Evolutionary conservation across 2,329 filamentous ascomycete species (phyloP).

Genomic region (Penicillium sp.): DNA sequence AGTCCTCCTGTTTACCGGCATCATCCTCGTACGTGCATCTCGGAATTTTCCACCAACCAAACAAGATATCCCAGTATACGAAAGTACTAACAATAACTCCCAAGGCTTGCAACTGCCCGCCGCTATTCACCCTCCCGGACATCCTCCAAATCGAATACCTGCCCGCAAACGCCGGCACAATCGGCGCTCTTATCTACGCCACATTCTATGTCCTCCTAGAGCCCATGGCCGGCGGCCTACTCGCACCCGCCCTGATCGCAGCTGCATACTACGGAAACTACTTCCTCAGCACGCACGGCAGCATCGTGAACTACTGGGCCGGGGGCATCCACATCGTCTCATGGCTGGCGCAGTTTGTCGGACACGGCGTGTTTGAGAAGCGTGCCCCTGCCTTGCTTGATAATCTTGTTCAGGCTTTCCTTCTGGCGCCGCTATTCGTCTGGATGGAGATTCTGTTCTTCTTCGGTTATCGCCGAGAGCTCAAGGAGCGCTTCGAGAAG

Average conservation of each 20-base stretch:
- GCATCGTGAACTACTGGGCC: constrained; percentile 56
- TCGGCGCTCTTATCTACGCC: constrained; percentile 56
- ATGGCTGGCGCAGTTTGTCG: constrained; percentile 86
- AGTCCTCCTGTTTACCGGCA: constrained; percentile 50
- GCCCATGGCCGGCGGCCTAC: constrained; percentile 73
- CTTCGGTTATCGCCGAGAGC: constrained; percentile 78
- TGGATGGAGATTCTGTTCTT: constrained; percentile 91
- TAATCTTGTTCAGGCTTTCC: constrained; percentile 82
- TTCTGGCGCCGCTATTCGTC: constrained; percentile 90
- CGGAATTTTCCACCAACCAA: not conserved
- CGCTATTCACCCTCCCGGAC: constrained; percentile 47
- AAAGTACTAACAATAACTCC: not conserved
- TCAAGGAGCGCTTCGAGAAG: constrained; percentile 71
- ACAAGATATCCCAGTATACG: not conserved
- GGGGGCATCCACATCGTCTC: constrained; percentile 60
- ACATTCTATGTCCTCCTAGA: constrained; percentile 84
- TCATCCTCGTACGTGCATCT: constrained; percentile 48
- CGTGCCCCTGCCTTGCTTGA: constrained; percentile 82
- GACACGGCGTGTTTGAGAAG: constrained; percentile 80
- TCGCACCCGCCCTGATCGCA: constrained; percentile 67
- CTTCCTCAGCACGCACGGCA: constrained; percentile 56
- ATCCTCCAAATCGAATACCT: constrained; percentile 49
- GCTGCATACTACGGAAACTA: constrained; percentile 69
- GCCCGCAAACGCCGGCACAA: constrained; percentile 52
- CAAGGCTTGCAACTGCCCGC: constrained; percentile 50